Evolutionary conservation across 2,329 filamentous ascomycete genomes (phyloP).

Genomic region (Penicillium thymicola): DNA sequence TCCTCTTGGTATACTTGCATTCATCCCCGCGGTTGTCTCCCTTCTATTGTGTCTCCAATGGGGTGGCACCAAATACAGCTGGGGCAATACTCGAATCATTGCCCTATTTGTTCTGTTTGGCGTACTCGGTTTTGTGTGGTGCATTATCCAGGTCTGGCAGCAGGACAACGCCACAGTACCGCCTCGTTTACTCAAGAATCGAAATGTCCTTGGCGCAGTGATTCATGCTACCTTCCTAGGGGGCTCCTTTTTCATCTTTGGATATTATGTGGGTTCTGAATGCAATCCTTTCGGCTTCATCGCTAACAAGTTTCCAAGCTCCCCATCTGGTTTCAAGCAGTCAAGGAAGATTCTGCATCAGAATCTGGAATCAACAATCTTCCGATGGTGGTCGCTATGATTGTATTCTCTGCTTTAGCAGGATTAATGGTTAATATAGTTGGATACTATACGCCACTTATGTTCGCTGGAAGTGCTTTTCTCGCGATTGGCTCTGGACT

Average conservation of each 20-base stretch:
- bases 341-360: conserved; percentile 33
- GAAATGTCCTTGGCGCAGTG: conserved; percentile 44
- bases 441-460: conserved; percentile 43
- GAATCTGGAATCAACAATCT: conserved; percentile 39
- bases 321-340: conserved; percentile 45
- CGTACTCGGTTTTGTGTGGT: conserved; percentile 45
- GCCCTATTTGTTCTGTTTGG: conserved; percentile 50
- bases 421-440: conserved; percentile 31
- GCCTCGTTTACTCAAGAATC: conserved; percentile 43
- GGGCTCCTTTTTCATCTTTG: conserved; percentile 44
- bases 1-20: conserved; percentile 43
- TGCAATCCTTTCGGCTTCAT: too few species aligned
- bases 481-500: conserved; percentile 35
- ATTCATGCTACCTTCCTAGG: conserved; percentile 44
- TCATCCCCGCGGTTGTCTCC: conserved; percentile 47
- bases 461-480: conserved; percentile 31
- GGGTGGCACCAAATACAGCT: conserved; percentile 45
- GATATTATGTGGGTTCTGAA: conserved; percentile 41
- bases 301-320: conserved; percentile 25
- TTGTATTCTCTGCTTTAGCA: conserved; percentile 31
- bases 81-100: conserved; percentile 46
- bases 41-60: conserved; percentile 50
- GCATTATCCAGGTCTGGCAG: conserved; percentile 38
- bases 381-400: conserved; percentile 34
- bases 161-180: conserved; percentile 47